Evolutionary conservation across 805 yeast genomes (phyloP).

Genomic region (Suhomyces kilbournensis): DNA sequence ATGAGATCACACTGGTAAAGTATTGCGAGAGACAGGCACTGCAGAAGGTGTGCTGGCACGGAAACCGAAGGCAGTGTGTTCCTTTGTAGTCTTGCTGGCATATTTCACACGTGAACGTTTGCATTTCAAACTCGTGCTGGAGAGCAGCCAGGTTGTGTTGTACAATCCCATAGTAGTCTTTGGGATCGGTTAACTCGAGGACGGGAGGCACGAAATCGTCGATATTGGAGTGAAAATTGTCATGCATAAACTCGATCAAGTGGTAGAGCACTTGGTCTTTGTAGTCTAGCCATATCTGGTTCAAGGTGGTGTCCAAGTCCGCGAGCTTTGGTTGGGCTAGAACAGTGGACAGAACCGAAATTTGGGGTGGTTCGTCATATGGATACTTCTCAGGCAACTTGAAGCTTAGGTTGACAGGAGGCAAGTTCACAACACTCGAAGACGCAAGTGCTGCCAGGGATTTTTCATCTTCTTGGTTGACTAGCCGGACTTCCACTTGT

Average conservation of each 20-base stretch:
- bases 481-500: constrained; percentile 14
- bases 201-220: constrained; percentile 2
- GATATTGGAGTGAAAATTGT: constrained; percentile 17
- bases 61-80: constrained; percentile 28
- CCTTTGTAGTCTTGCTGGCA: constrained; percentile 55
- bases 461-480: not conserved
- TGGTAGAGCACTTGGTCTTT: constrained; percentile 41
- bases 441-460: not conserved
- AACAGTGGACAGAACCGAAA: constrained; percentile 29
- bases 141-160: constrained; percentile 19
- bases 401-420: constrained; percentile 28
- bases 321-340: constrained; percentile 17
- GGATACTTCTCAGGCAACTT: constrained; percentile 37
- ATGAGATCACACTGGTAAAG: constrained; percentile 37
- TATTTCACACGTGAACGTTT: constrained; percentile 52
- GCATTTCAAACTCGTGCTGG: constrained; percentile 25
- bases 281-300: constrained; percentile 31
- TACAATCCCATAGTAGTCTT: constrained; percentile 4
- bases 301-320: constrained; percentile 15
- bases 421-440: constrained; percentile 22
- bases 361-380: constrained; percentile 18
- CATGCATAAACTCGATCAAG: constrained; percentile 40
- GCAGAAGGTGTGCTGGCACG: constrained; percentile 71
- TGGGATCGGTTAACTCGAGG: not conserved
- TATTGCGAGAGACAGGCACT: constrained; percentile 48